Evolutionary conservation across 2,329 filamentous ascomycete species (phyloP).

Genomic region (Lecanicillium sp.): DNA sequence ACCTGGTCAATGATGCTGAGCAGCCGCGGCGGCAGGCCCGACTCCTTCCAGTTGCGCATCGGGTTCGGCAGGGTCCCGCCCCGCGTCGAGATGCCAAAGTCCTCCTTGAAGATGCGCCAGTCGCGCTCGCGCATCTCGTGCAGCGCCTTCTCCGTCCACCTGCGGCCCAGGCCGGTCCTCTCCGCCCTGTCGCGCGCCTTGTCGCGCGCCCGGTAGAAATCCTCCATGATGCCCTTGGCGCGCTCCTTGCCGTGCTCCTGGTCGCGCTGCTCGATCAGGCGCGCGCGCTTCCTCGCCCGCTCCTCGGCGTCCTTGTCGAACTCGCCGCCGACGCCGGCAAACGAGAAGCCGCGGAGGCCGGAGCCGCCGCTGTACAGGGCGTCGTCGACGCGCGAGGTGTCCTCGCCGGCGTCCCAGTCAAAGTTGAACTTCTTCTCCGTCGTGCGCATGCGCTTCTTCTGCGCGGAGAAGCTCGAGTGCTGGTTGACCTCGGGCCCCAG

Average conservation of each 20-base stretch:
- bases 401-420: slow-evolving; percentile 92
- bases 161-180: slow-evolving; percentile 75
- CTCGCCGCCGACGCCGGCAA: slow-evolving; percentile 45
- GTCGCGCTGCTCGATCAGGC: slow-evolving; percentile 69
- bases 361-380: slow-evolving; percentile 56
- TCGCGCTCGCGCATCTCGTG: slow-evolving; percentile 95
- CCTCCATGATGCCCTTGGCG: slow-evolving; percentile 75
- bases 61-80: slow-evolving; percentile 89
- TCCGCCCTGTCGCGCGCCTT: slow-evolving; percentile 66
- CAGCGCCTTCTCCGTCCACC: slow-evolving; percentile 91
- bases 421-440: slow-evolving; percentile 99
- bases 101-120: slow-evolving; percentile 99
- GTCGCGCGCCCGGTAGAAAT: slow-evolving; percentile 58
- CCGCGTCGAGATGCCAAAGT: slow-evolving; percentile 94
- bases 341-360: slow-evolving; percentile 28
- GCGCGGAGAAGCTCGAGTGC: slow-evolving; percentile 79
- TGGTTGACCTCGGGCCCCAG: slow-evolving; percentile 86
- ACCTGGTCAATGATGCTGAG: slow-evolving; percentile 77
- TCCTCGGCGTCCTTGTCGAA: slow-evolving; percentile 51
- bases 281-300: slow-evolving; percentile 52
- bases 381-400: slow-evolving; percentile 66
- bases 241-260: slow-evolving; percentile 67
- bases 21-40: slow-evolving; percentile 67
- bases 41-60: slow-evolving; percentile 92
- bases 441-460: slow-evolving; percentile 90